Base-by-base conservation (phyloP, 1,284 basidiomycete genomes). In the Tylopilus sp. region DNA sequence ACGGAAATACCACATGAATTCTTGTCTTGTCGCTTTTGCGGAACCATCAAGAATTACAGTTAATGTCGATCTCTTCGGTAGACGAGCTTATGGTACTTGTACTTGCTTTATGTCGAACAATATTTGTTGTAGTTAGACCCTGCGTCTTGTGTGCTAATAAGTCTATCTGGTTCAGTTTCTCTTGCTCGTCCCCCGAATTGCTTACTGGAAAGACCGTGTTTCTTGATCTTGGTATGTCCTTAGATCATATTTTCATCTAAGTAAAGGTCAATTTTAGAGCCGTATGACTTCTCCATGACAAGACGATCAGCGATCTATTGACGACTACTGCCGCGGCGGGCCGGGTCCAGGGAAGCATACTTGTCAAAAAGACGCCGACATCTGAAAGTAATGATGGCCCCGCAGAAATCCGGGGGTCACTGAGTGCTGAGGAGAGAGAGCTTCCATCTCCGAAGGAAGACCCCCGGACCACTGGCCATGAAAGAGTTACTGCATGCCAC, bases 21-120 rank as follows among this genome's bases (percentile, higher is more conserved):
- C 54, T 92, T 87, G 89, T 84, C 79, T 46, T 93, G 91, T 69
- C 65, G 69, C 13, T 77, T 74, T 52, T 92, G 90, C 60, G 88
- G 88, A 10, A 68, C 71, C 34, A 73, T 90, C 52, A 89, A 89
- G 66, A 64, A 68, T 26, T 66, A 63, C 35, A 79, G 75, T 52
- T 56, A 30, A 60, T 31, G 76, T 52, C 53, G 33, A 60, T 31
- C 15, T 1, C 48, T 15, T 52, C 26, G 10, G 28, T 47, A 38
- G 50, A 41, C 49, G 52, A 38, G 51, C 47, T 33, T 52, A 49
- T 26, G 46, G 51, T 49, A 47, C 41, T 37, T 48, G 2, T 34
- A 39, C 47, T 10, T 21, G 21, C 6, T 23, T 23, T 23, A 8
- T 33, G 18, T 42, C 23, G 26, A 31, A 15, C 31, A 36, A n/a